Evolutionary conservation across 768 basidiomycete species (phyloP), one percentile per base, ranked within the genome.

Genomic region (Panaeolus papilionaceus): DNA sequence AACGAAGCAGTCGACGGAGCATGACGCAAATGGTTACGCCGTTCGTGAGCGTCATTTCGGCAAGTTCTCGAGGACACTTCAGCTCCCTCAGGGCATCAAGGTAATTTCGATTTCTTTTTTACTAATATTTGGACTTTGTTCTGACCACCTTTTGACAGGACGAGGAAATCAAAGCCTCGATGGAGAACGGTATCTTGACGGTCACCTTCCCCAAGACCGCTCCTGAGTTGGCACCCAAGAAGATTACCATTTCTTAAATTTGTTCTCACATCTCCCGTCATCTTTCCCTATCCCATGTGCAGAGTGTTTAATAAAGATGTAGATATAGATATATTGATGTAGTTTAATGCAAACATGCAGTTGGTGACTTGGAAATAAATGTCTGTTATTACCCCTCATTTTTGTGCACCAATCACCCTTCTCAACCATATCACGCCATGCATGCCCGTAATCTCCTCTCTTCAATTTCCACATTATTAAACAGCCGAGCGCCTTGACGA

Each of bases 11-110:
- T 76, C 78, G n/a, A 64, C 75, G 37, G 72, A 83, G 23, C 78
- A 77, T 38, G 79, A 85, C 18, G 75, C 79, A 11, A 74, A 75
- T 11, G 81, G 81, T 8, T 85, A 80, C 62, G 80, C 83, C 2
- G 78, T 88, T 61, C 80, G 82, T 64, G 89, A 90, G 76, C 79
- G 89, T 40, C 79, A 80, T 51, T 85, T 77, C 67, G 86, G 88
- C 40, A 78, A 75, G 47, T 81, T 86, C 70, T 74, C 81, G 38
- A 78, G 87, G 64, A 83, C 82, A 8, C 71, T 90, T 63, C 81
- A 83, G 65, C 82, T 90, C 10, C 87, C 88, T 63, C 80, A 78
- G 33, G 83, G 84, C 61, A 86, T 88, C 58, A 85, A 84, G 80
- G 89, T 86, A 68, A 69, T 78, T 79, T 14, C 26, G 51, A 12